Evolutionary conservation across 352 stramenopile species (phyloP).

Genomic region (Phytophthora foliorum): DNA sequence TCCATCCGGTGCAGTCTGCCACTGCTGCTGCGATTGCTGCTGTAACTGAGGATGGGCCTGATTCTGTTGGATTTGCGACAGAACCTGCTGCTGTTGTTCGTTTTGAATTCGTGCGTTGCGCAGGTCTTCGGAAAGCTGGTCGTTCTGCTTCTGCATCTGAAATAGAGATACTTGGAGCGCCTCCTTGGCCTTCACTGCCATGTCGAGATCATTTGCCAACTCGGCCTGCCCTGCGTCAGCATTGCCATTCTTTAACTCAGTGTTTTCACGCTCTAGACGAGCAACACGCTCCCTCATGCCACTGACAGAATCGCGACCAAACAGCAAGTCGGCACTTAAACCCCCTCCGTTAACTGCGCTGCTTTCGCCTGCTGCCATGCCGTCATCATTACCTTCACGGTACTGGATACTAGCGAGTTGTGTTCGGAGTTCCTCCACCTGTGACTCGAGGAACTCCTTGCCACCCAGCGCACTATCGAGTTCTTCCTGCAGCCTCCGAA

Average conservation of each 20-base stretch:
- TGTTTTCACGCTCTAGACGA: slow-evolving; percentile 82
- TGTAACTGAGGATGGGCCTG: slow-evolving; percentile 26
- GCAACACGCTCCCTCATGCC: slow-evolving; percentile 68
- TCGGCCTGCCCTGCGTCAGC: slow-evolving; percentile 60
- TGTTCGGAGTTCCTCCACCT: slow-evolving; percentile 81
- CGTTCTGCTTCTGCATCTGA: slow-evolving; percentile 82
- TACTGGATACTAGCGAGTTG: slow-evolving; percentile 74
- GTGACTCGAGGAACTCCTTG: slow-evolving; percentile 89
- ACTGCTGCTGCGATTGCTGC: slow-evolving; percentile 31
- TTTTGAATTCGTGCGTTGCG: slow-evolving; percentile 47
- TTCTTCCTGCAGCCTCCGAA: slow-evolving; percentile 85
- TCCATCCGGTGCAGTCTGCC: slow-evolving; percentile 34
- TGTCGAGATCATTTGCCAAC: slow-evolving; percentile 78
- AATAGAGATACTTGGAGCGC: slow-evolving; percentile 71
- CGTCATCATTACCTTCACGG: slow-evolving; percentile 49
- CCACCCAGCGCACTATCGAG: slow-evolving; percentile 81
- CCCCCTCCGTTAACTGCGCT: slow-evolving; percentile 41
- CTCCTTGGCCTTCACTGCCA: slow-evolving; percentile 81
- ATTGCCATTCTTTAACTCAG: slow-evolving; percentile 64
- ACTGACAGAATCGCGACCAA: slow-evolving; percentile 72
- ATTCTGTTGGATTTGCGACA: slow-evolving; percentile 36
- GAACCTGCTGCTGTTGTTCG: slow-evolving; percentile 41
- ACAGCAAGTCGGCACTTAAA: slow-evolving; percentile 68
- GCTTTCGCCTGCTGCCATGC: slow-evolving; percentile 45
- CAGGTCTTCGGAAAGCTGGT: slow-evolving; percentile 76